A percentile compares a stretch with the other conserved stretches of the same genome.
Conservation (phyloP, 306 rosid species). For the Albizia julibrissin region DNA sequence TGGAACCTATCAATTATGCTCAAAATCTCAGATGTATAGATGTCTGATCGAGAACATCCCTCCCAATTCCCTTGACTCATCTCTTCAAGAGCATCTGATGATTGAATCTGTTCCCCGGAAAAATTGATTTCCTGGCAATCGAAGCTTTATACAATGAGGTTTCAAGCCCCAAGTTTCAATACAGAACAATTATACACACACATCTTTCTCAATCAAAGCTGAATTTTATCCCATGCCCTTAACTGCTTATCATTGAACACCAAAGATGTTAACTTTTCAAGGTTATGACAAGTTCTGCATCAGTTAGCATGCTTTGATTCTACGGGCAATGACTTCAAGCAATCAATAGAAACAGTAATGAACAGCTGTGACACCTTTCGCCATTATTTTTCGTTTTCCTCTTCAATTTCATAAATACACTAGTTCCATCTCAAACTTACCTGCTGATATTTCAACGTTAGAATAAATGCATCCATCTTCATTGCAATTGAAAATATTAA, state of each 20-base stretch:
- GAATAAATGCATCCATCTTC: not conserved
- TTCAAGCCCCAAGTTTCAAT: constrained; percentile 3
- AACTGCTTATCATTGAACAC: constrained; percentile 11
- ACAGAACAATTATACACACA: not conserved
- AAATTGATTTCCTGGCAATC: constrained; percentile 67
- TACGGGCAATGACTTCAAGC: constrained; percentile 1
- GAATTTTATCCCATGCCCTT: not conserved
- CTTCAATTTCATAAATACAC: not conserved
- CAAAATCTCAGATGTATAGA: constrained; percentile 72
- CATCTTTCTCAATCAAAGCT: not conserved
- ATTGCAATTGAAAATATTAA: not conserved
- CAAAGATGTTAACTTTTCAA: not conserved
- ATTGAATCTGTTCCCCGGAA: constrained; percentile 75
- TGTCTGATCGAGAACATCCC: constrained; percentile 88
- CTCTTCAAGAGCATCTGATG: constrained; percentile 77
- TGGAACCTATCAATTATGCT: constrained; percentile 73
- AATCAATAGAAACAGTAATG: not conserved
- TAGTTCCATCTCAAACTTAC: not conserved
- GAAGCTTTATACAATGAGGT: constrained; percentile 27
- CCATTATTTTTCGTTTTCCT: not conserved
- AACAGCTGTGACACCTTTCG: constrained; percentile 14
- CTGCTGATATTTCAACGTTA: not conserved
- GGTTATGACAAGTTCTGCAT: not conserved
- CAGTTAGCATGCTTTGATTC: not conserved
- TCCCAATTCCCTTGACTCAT: constrained; percentile 99